Conservation (phyloP, 768 basidiomycete genomes). For the Podaxis sp. region DNA sequence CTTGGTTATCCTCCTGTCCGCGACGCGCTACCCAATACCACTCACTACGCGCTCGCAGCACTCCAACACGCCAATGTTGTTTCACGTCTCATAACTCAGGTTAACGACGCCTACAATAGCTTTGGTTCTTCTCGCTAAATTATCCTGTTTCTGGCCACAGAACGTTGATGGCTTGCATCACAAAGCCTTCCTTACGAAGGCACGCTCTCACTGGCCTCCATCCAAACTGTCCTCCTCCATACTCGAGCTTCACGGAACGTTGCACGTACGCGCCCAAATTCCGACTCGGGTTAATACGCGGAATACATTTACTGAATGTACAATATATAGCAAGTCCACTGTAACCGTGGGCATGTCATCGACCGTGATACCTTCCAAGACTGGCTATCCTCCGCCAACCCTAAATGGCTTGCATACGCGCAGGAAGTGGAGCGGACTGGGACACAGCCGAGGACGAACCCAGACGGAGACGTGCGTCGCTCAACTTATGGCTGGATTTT, state of each 20-base stretch:
- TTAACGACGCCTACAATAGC: constrained; percentile 25
- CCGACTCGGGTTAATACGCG: not conserved
- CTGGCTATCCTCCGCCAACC: constrained; percentile 71
- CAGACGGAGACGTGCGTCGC: constrained; percentile 82
- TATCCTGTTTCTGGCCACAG: constrained; percentile 25
- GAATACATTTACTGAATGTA: not conserved
- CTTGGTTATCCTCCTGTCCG: constrained; percentile 86
- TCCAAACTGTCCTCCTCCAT: constrained; percentile 43
- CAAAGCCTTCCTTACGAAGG: constrained; percentile 56
- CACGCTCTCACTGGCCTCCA: constrained; percentile 33
- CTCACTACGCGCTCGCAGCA: constrained; percentile 85
- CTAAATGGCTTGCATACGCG: constrained; percentile 71
- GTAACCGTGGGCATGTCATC: constrained; percentile 68
- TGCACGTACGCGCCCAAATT: constrained; percentile 53
- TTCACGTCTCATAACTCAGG: constrained; percentile 73
- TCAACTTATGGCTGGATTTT: not conserved
- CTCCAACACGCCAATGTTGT: constrained; percentile 69
- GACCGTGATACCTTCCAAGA: constrained; percentile 73
- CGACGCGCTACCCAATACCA: constrained; percentile 83
- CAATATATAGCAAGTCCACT: constrained; percentile 66
- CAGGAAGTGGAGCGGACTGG: constrained; percentile 63
- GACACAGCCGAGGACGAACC: constrained; percentile 74
- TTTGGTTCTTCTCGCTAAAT: not conserved
- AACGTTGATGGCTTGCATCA: constrained; percentile 96
- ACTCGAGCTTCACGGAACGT: constrained; percentile 85